Evolutionary conservation across 306 rosid genomes (phyloP), one percentile per base, ranked within the genome.

Genomic region (Trifolium fragiferum): DNA sequence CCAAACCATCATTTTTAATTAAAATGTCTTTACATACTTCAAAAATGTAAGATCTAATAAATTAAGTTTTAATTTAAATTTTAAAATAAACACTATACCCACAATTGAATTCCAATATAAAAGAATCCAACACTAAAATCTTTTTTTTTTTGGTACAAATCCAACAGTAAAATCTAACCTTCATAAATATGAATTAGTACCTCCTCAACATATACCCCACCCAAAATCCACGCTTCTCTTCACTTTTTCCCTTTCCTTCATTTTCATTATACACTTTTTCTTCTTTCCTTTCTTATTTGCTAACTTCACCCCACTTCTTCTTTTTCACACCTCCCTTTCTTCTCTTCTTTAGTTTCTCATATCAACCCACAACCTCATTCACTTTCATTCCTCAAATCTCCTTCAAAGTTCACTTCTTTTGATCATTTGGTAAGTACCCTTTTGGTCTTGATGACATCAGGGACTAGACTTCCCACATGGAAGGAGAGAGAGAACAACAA

Each of bases 401-500:
- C 23, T 8, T 33, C 63, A 59, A 59, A 83, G 71, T 66, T 70
- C 46, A 59, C 55, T 12, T 44, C 65, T 68, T 76, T 73, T 11
- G 30, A 19, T 10, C 60, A 54, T 54, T 54, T 54, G 7, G 0
- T 1, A 3, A 49, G 8, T 2, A 49, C 55, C 21, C 44, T 70
- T 59, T 71, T 51, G 76, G 2, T 27, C 40, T 25, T 10, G 2
- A 59, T 93, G 98, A 89, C 97, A 57, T 86, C 93, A 51, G 98
- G 97, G 73, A 70, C 86, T 44, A 85, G 98, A 71, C 83, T 89
- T 23, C 98, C 98, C 5, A 86, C 96, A 37, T 93, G 96, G 97
- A 91, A 89, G 91, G 98, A 93, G 89, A 88, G 98, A 54, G 98
- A 93, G 76, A 93, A 89, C 90, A 93, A 93, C 91, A 93, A 93